Conservation (phyloP, 352 stramenopile genomes). For the Globisporangium radiosum region DNA sequence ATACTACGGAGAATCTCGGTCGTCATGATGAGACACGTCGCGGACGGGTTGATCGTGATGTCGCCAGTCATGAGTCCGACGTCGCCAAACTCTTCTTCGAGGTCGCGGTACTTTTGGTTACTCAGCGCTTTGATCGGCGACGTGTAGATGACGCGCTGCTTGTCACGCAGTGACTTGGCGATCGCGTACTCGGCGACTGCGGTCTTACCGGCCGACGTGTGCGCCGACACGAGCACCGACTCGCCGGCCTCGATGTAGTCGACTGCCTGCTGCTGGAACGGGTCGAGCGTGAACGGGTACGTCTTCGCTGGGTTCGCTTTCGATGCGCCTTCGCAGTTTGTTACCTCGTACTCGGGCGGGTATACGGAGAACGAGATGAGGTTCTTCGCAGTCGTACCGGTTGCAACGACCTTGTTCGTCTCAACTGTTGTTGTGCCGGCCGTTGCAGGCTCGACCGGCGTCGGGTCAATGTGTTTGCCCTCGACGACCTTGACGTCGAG, state of each 20-base stretch:
- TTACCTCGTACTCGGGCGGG: conserved; percentile 55
- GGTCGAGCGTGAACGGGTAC: conserved; percentile 97
- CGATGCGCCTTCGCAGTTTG: conserved; percentile 37
- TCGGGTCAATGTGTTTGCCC: conserved; percentile 70
- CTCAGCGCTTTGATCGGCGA: conserved; percentile 99
- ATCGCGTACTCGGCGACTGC: conserved; percentile 99
- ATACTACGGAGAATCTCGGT: conserved; percentile 98
- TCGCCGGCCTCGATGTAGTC: conserved; percentile 96
- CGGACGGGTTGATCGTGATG: conserved; percentile 98
- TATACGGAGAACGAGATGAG: conserved; percentile 94
- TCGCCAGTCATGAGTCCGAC: conserved; percentile 99
- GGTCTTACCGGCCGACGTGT: conserved; percentile 98
- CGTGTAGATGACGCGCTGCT: conserved; percentile 97
- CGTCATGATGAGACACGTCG: conserved; percentile 97
- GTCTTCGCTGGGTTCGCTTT: conserved; percentile 91
- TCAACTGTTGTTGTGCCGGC: conserved; percentile 1
- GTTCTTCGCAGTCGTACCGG: conserved; percentile 94
- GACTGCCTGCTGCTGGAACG: conserved; percentile 97
- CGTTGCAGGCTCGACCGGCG: conserved; percentile 21
- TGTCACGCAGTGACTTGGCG: conserved; percentile 92
- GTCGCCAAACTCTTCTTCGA: conserved; percentile 92
- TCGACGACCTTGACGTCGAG: conserved; percentile 58
- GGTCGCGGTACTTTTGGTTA: conserved; percentile 99
- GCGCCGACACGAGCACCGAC: conserved; percentile 97
- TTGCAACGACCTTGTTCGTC: conserved; percentile 71